Evolutionary conservation across 208 protist genomes (phyloP), one percentile per base, ranked within the genome.

Genomic region (Trypanosoma avium): DNA sequence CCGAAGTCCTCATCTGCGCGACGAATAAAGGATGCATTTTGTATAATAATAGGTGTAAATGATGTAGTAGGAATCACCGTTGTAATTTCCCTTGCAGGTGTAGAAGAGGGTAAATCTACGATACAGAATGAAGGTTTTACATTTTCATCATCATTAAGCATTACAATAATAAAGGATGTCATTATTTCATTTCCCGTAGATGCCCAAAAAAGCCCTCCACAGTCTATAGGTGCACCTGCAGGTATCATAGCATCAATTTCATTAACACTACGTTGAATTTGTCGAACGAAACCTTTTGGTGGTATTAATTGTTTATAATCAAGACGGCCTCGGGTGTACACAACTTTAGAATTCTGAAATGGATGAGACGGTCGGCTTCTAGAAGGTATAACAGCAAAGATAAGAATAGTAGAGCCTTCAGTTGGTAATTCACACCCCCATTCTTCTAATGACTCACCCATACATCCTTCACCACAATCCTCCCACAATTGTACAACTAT

Each of bases 401-500:
- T 50, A 33, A 81, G 55, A 35, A 88, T 63, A 12, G 24, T 60
- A 38, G 75, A 72, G 0, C 84, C 84, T 60, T 90, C 82, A 19
- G 52, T 33, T 4, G 84, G 88, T 50, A 88, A 67, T 6, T 66
- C 53, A 29, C 24, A 35, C 9, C 9, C 38, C 8, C 15, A 32
- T 22, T 62, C 46, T n/a, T 70, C 67, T 3, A 70, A 45, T 3
- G 57, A 56, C 15, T 71, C 69, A 21, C 65, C 56, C 10, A 26
- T 4, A 13, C 70, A 61, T n/a, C 54, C 29, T 0, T 50, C 61
- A 9, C 67, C 26, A 32, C 33, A 46, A 30, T 64, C 64, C 32
- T 88, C 73, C 84, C 88, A 94, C 32, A 88, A 67, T 60, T 94
- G 88, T 38, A 94, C 70, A 1, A 94, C 58, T 1, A 80, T 73